Evolutionary conservation across 192 early-diverging fungal species (phyloP).

Genomic region (Rhizophagus sp.): DNA sequence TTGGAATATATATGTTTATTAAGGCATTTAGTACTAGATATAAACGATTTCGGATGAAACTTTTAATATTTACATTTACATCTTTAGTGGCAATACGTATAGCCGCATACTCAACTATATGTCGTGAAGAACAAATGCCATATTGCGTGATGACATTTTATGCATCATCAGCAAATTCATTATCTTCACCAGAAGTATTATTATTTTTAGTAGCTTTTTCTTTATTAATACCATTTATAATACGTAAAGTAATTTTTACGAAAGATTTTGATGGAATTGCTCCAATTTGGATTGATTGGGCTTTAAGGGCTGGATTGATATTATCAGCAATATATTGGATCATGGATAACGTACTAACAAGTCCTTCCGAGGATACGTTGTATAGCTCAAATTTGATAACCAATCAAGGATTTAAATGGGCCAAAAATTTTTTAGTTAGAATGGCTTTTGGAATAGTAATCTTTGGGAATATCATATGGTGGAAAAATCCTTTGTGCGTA

Average conservation of each 20-base stretch:
- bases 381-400: not conserved
- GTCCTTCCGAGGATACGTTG: not conserved
- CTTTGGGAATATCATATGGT: constrained; percentile 56
- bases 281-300: constrained; percentile 55
- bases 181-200: constrained; percentile 52
- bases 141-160: constrained; percentile 84
- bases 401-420: constrained; percentile 20
- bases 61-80: constrained; percentile 42
- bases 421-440: constrained; percentile 53
- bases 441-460: constrained; percentile 56
- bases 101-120: constrained; percentile 67
- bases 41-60: constrained; percentile 38
- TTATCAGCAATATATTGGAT: constrained; percentile 57
- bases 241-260: constrained; percentile 47
- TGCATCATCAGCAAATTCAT: constrained; percentile 52
- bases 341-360: constrained; percentile 40
- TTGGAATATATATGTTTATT: constrained; percentile 51
- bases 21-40: constrained; percentile 36
- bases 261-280: constrained; percentile 58
- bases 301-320: constrained; percentile 56
- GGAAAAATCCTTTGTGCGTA: constrained; percentile 54
- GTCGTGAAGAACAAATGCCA: constrained; percentile 86
- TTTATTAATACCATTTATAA: constrained; percentile 39
- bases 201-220: constrained; percentile 50
- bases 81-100: constrained; percentile 62